Conservation (phyloP, 2,329 filamentous ascomycete species). For the Monosporascus sp. region DNA sequence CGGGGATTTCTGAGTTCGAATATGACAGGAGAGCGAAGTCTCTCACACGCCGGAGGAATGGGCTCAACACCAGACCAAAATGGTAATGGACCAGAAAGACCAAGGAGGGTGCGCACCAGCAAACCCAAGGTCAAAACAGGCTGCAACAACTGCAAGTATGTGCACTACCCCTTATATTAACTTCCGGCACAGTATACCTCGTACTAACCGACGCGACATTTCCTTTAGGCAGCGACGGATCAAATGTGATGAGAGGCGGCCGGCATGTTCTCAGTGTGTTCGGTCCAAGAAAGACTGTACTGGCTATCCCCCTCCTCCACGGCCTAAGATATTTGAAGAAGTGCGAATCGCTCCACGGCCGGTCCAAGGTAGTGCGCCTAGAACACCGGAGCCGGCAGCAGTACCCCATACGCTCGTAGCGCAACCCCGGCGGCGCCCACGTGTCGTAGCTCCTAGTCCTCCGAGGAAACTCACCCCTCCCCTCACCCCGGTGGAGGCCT, state of each 20-base stretch:
- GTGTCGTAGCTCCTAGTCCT: background rate
- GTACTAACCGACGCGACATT: background rate
- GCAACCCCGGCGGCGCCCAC: constrained; percentile 7
- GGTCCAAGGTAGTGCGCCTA: constrained; percentile 1
- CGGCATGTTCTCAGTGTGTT: constrained; percentile 55
- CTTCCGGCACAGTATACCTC: background rate
- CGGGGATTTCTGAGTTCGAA: background rate
- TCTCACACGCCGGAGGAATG: constrained; percentile 3
- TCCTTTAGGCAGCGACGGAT: constrained; percentile 50
- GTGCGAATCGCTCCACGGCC: constrained; percentile 29
- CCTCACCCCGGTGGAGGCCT: constrained; percentile 24
- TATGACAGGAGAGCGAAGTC: constrained; percentile 6
- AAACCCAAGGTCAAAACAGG: constrained; percentile 62
- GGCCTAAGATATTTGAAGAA: constrained; percentile 40
- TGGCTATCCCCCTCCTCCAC: constrained; percentile 56
- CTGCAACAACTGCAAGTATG: constrained; percentile 65
- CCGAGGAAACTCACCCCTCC: constrained; percentile 25
- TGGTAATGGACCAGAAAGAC: constrained; percentile 22
- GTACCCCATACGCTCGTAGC: constrained; percentile 4
- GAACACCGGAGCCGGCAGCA: background rate
- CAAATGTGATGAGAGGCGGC: constrained; percentile 62
- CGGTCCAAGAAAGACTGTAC: constrained; percentile 53
- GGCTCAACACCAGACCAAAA: constrained; percentile 4
- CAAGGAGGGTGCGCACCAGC: constrained; percentile 46
- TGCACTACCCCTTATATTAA: constrained; percentile 14